Conservation (phyloP, 352 stramenopile genomes). For the Ochromonadaceae sp. region DNA sequence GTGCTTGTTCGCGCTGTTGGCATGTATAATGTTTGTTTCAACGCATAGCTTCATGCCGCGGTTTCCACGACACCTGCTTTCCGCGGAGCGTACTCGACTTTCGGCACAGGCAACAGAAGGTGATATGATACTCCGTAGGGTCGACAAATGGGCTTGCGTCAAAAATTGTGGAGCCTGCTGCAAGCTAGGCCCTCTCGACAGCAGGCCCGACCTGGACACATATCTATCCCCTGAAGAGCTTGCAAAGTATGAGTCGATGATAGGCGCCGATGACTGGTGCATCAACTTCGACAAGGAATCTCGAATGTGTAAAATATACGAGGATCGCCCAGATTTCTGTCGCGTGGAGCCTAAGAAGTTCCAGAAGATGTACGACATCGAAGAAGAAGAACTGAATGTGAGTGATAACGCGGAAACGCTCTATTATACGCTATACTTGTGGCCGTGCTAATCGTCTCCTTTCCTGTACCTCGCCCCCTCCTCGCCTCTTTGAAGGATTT, state of each 20-base stretch:
- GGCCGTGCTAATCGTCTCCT: neutral
- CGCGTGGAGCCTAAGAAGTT: conserved; percentile 29
- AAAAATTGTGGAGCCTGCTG: conserved; percentile 31
- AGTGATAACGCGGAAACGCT: neutral
- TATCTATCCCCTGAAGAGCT: conserved; percentile 25
- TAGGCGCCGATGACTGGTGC: conserved; percentile 29
- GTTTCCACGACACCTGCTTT: too few relatives aligned
- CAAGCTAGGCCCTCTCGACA: conserved; percentile 27
- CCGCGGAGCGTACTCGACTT: too few relatives aligned
- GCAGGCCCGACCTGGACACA: conserved; percentile 25
- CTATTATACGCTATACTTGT: neutral
- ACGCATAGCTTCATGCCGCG: too few relatives aligned
- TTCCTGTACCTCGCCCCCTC: neutral
- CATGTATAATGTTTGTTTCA: too few relatives aligned
- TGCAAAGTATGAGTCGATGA: conserved; percentile 30
- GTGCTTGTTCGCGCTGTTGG: too few relatives aligned
- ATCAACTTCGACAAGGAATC: conserved; percentile 28
- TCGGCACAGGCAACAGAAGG: too few relatives aligned
- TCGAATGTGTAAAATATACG: conserved; percentile 31
- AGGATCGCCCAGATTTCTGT: conserved; percentile 31
- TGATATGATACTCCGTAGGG: neutral
- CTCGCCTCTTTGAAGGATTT: conserved; percentile 25
- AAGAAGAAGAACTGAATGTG: conserved; percentile 17
- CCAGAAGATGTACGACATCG: conserved; percentile 31
- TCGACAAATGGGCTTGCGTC: conserved; percentile 27